These are phyloP conservation scores for Nakaseomyces bracarensis DNA, from an alignment of 1,139 yeast genomes.

Conservation along the genomic window DNA sequence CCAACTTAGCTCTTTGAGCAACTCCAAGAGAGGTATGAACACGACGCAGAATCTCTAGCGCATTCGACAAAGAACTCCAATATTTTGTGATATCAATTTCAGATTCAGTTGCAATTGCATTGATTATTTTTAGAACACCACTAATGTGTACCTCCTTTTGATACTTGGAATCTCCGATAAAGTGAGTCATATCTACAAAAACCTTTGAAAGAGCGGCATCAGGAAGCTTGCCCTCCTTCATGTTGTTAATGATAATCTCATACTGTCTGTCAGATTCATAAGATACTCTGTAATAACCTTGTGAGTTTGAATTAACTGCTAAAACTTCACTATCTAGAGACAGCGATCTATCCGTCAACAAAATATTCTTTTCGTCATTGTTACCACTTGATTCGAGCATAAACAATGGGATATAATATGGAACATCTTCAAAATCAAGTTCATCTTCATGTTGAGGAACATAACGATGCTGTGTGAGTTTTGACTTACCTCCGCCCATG, in stretches of 20 bases:
- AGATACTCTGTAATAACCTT: conserved; percentile 41
- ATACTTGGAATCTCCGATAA: conserved; percentile 26
- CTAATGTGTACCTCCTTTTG: conserved; percentile 24
- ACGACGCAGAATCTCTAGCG: conserved; percentile 21
- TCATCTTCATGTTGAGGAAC: conserved; percentile 12
- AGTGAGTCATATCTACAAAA: conserved; percentile 28
- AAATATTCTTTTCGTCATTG: conserved; percentile 32
- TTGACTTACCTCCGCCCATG: conserved; percentile 29
- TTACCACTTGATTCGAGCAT: conserved; percentile 36
- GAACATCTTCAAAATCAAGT: conserved; percentile 27
- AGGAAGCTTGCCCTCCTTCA: conserved; percentile 24
- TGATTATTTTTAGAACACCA: conserved; percentile 24
- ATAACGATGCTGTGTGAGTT: conserved; percentile 48
- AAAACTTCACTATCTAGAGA: conserved; percentile 29
- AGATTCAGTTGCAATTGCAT: conserved; percentile 15
- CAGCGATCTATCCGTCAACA: conserved; percentile 44
- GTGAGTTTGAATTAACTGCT: conserved; percentile 39
- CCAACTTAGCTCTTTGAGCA: conserved; percentile 1
- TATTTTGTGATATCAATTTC: conserved; percentile 17
- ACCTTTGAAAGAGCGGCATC: conserved; percentile 27
- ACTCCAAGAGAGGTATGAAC: conserved; percentile 11
- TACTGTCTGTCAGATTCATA: conserved; percentile 30
- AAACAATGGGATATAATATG: conserved; percentile 43
- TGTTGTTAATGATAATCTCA: conserved; percentile 26
- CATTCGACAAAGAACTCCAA: conserved; percentile 22